Base-by-base conservation (phyloP, 1,284 basidiomycete species). In the Pyrrhoderma noxium region DNA sequence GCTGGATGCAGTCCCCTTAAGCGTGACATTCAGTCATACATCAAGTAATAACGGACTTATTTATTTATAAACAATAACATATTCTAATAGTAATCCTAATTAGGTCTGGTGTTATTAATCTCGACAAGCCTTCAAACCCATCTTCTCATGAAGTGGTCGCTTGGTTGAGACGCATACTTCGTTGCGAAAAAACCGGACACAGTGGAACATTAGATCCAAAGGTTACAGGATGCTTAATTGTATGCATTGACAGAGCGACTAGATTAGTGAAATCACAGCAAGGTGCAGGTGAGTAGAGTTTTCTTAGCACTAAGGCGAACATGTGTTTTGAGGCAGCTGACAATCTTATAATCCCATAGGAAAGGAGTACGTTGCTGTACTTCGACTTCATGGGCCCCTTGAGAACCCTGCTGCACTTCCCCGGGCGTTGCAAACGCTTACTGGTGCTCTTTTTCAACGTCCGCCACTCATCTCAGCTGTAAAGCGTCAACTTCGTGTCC, bases 131-230 rank as follows among this genome's bases (percentile, higher is more conserved):
- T 22, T 98, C 95, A 45, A 99, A 99, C 72, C 96, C 96, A 7
- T 99, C 96, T 3, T 98, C 95, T n/a, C 96, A 99, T 72, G 96
- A 99, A 76, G 96, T 99, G 52, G 96, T 99, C 58, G 96, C 96
- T 14, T 99, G 96, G 96, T 73, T 99, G 58, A 81, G 95, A 61
- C 82, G 96, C 23, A 99, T 99, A 60, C 71, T 99, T 48, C 85
- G 95, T 23, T 90, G 90, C 34, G 95, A 99, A 70, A 99, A 99
- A 74, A 99, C 96, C 0, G 96, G 95, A 47, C 94, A 97, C 72
- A 94, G 92, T 58, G 93, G 94, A 59, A 99, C 95, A 42, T 81
- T 99, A 51, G 96, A 99, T 70, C 96, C 96, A 48, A 99, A 99
- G 70, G 96, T 99, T 58, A 99, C 96, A 48, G 96, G 96, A 18